Evolutionary conservation across 768 basidiomycete species (phyloP).

Genomic region (Amanita brunnescens): DNA sequence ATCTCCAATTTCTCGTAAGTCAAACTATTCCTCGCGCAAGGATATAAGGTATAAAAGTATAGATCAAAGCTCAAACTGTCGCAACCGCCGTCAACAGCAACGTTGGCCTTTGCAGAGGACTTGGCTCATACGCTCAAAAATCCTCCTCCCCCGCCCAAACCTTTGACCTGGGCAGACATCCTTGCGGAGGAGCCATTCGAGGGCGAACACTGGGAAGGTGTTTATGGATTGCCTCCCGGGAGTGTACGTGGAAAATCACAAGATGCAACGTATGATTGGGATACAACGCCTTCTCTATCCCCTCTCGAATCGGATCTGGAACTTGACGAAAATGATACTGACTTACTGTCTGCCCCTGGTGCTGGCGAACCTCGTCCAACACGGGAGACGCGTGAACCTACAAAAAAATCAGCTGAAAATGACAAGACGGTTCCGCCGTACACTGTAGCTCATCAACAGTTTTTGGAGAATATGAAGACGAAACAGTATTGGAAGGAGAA

Average conservation of each 20-base stretch:
- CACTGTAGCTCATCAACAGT: conserved; percentile 37
- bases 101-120: conserved; percentile 43
- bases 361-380: background rate
- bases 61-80: conserved; percentile 46
- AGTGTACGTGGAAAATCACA: conserved; percentile 14
- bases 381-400: background rate
- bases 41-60: background rate
- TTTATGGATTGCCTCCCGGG: conserved; percentile 46
- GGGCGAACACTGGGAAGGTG: conserved; percentile 79
- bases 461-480: conserved; percentile 52
- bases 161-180: conserved; percentile 72
- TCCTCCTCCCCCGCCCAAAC: conserved; percentile 29
- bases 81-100: conserved; percentile 37
- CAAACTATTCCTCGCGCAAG: background rate
- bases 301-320: conserved; percentile 50
- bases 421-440: conserved; percentile 17
- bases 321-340: conserved; percentile 30
- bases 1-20: conserved; percentile 65
- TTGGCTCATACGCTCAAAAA: conserved; percentile 41
- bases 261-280: conserved; percentile 37
- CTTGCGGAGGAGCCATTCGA: conserved; percentile 77
- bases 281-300: conserved; percentile 62
- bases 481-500: conserved; percentile 70
- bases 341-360: conserved; percentile 15
- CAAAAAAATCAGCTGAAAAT: background rate